These are phyloP conservation scores for Lunularia cruciata DNA, from an alignment of 225 moss, liverwort and hornwort genomes.

Conservation along the genomic window DNA sequence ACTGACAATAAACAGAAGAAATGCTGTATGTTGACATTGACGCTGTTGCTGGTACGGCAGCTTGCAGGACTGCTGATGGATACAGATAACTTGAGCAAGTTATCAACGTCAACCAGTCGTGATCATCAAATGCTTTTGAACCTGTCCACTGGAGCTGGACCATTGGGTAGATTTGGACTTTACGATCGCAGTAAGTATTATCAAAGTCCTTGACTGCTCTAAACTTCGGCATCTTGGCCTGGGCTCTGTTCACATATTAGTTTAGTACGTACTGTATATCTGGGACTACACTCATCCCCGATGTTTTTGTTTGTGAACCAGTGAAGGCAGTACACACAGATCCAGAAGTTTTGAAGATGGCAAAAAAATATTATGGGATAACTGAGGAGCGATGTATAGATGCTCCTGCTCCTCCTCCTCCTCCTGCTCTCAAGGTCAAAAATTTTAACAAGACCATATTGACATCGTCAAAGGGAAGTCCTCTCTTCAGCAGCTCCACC, in stretches of 20 bases:
- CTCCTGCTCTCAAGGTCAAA: background rate
- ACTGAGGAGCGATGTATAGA: background rate
- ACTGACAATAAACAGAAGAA: background rate
- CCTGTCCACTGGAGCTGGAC: slow-evolving; percentile 14
- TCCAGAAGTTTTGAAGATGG: slow-evolving; percentile 6
- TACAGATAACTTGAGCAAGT: slow-evolving; percentile 17
- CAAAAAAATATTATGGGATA: slow-evolving; percentile 5
- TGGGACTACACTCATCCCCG: background rate
- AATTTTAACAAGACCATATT: background rate
- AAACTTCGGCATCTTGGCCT: background rate
- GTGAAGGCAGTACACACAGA: slow-evolving; percentile 10
- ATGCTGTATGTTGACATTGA: background rate
- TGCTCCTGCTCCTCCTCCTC: background rate
- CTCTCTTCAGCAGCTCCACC: slow-evolving; percentile 19
- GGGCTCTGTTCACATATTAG: background rate
- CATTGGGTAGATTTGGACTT: slow-evolving; percentile 15
- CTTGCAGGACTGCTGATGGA: slow-evolving; percentile 22
- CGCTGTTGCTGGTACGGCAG: background rate
- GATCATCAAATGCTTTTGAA: slow-evolving; percentile 14
- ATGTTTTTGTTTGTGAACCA: background rate
- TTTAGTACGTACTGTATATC: background rate
- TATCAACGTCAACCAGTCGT: slow-evolving; percentile 3
- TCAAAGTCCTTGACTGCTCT: background rate
- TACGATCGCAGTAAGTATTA: slow-evolving; percentile 13
- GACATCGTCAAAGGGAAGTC: slow-evolving; percentile 7